These are phyloP conservation scores for Gloeostereum incarnatum DNA, from an alignment of 768 basidiomycete species.

Conservation along the genomic window DNA sequence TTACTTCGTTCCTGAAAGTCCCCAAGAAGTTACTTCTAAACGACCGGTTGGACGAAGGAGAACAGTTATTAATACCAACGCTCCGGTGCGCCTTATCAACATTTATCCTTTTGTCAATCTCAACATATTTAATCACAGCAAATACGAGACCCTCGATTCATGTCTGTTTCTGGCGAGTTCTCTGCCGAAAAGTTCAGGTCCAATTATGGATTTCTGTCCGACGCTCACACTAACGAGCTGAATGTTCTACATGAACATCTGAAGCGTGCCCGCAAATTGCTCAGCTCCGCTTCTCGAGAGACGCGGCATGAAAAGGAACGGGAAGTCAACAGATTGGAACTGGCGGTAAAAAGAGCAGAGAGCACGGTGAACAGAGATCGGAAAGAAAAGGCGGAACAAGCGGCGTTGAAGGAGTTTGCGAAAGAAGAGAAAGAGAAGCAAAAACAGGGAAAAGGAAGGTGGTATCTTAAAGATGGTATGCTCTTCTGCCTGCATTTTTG, in stretches of 20 bases:
- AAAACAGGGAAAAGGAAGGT: slow-evolving; percentile 68
- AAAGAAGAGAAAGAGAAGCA: slow-evolving; percentile 59
- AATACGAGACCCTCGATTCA: slow-evolving; percentile 82
- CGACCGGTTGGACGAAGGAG: slow-evolving; percentile 70
- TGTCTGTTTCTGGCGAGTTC: slow-evolving; percentile 61
- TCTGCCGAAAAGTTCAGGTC: slow-evolving; percentile 53
- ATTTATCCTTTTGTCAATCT: slow-evolving; percentile 2
- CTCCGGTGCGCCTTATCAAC: slow-evolving; percentile 40
- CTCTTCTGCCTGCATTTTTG: slow-evolving; percentile 6
- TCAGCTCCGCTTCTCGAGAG: slow-evolving; percentile 52
- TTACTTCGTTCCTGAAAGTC: slow-evolving; percentile 49
- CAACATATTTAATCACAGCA: slow-evolving; percentile 33
- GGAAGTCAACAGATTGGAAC: slow-evolving; percentile 65
- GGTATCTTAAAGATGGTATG: slow-evolving; percentile 82
- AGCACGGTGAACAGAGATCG: slow-evolving; percentile 68
- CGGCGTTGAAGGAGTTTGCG: slow-evolving; percentile 46
- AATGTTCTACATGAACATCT: slow-evolving; percentile 53
- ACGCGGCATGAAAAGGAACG: slow-evolving; percentile 48
- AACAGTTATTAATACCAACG: slow-evolving; percentile 57
- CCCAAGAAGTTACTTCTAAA: slow-evolving; percentile 77
- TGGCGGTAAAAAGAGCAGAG: slow-evolving; percentile 67
- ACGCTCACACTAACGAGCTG: slow-evolving; percentile 58
- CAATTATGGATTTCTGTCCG: slow-evolving; percentile 69
- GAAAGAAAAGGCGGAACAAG: slow-evolving; percentile 59
- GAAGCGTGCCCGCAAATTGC: slow-evolving; percentile 56